These are phyloP conservation scores for Escallonia herrerae DNA, from an alignment of 129 eudicot species.

Conservation along the genomic window DNA sequence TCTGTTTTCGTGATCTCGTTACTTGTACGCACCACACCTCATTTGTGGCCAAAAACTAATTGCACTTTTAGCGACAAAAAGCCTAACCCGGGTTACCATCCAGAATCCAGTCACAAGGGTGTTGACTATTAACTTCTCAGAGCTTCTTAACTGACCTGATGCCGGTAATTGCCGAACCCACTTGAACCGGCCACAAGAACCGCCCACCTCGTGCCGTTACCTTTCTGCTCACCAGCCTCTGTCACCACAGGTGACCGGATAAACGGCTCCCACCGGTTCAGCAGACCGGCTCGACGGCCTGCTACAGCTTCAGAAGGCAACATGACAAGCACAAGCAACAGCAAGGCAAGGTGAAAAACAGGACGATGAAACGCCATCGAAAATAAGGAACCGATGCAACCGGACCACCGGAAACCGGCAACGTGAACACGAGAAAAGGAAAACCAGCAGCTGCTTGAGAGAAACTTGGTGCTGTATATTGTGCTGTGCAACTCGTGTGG, in stretches of 20 bases:
- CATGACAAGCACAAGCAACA: conserved; percentile 21
- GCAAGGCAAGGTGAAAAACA: conserved; percentile 6
- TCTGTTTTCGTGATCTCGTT: too few relatives aligned
- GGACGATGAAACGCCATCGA: conserved; percentile 14
- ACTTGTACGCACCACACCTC: too few relatives aligned
- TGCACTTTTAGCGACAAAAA: too few relatives aligned
- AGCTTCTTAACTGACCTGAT: conserved; percentile 44
- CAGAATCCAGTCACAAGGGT: too few relatives aligned
- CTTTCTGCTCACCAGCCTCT: not conserved
- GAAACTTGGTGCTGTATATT: not conserved
- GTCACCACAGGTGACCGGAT: conserved; percentile 33
- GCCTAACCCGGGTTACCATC: too few relatives aligned
- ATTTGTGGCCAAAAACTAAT: too few relatives aligned
- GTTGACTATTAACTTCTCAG: too few relatives aligned
- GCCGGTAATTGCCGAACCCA: conserved; percentile 62
- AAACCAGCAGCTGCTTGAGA: not conserved
- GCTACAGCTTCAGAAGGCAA: conserved; percentile 5
- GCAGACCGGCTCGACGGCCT: conserved; percentile 22
- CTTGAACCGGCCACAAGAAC: conserved; percentile 87
- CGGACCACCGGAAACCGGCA: conserved; percentile 3
- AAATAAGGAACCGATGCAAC: not conserved
- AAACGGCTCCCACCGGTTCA: conserved; percentile 30
- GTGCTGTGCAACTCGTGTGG: too few relatives aligned
- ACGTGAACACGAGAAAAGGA: conserved; percentile 3
- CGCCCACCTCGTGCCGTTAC: conserved; percentile 56